Evolutionary conservation across 441 rosid species (phyloP).

Genomic region (Hypseocharis bilobata): DNA sequence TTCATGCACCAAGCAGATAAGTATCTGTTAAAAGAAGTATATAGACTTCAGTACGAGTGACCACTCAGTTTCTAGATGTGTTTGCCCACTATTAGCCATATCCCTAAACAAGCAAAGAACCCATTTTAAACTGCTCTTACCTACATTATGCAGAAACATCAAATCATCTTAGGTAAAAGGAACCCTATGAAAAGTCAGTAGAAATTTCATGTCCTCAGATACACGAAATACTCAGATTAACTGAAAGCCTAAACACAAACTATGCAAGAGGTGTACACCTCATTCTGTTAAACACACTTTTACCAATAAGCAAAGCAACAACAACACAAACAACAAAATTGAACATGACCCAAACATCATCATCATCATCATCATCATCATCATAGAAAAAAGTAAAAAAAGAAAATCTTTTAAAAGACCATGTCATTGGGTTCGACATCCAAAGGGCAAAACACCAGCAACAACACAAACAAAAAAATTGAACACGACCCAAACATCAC

Average conservation of each 20-base stretch:
- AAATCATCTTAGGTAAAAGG: background rate
- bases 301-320: no score
- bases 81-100: background rate
- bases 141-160: background rate
- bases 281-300: background rate
- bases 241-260: background rate
- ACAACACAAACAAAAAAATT: background rate
- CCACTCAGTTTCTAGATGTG: background rate
- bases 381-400: no score
- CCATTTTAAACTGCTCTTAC: background rate
- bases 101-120: background rate
- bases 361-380: no score
- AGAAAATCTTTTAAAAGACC: no score
- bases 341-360: background rate
- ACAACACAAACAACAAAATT: background rate
- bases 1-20: background rate
- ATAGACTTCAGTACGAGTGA: background rate
- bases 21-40: background rate
- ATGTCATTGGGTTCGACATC: no score
- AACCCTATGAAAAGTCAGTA: background rate
- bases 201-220: background rate
- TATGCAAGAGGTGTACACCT: background rate
- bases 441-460: no score
- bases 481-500: background rate
- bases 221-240: background rate